A percentile compares a stretch with the other conserved stretches of the same genome.
These are phyloP conservation scores for Rhamnella rubrinervis DNA, from an alignment of 331 rosid genomes.

Conservation along the genomic window DNA sequence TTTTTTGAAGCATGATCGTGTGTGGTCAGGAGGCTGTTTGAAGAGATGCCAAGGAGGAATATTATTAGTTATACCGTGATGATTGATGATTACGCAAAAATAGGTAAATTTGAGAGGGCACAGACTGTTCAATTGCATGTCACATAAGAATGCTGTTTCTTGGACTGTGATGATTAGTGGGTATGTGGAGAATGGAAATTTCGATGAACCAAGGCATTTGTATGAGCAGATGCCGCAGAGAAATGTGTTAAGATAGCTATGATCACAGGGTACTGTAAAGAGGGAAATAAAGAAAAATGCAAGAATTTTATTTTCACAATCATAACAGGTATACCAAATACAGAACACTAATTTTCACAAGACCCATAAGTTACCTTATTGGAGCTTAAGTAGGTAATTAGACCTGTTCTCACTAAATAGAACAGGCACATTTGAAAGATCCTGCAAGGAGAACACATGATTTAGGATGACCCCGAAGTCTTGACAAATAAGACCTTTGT, in stretches of 20 bases:
- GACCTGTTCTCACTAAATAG: too few species aligned
- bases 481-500: too few species aligned
- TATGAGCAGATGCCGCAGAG: slow-evolving; percentile 45
- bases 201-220: slow-evolving; percentile 47
- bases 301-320: slow-evolving; percentile 45
- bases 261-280: slow-evolving; percentile 52
- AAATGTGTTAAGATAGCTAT: slow-evolving; percentile 39
- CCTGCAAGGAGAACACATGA: too few species aligned
- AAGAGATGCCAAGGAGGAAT: slow-evolving; percentile 42
- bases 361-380: not conserved
- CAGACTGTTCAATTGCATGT: slow-evolving; percentile 48
- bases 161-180: slow-evolving; percentile 58
- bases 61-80: slow-evolving; percentile 46
- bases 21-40: slow-evolving; percentile 44
- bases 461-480: too few species aligned
- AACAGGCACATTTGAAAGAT: too few species aligned
- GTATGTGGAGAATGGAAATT: slow-evolving; percentile 42
- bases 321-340: slow-evolving; percentile 38
- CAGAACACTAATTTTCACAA: not conserved
- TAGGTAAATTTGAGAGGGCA: slow-evolving; percentile 38
- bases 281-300: slow-evolving; percentile 49
- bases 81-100: slow-evolving; percentile 44
- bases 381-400: not conserved
- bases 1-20: slow-evolving; percentile 29
- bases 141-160: slow-evolving; percentile 34